phyloP scores from a whole-genome alignment of 2,329 filamentous ascomycete species.

The Setomelanomma holmii region DNA sequence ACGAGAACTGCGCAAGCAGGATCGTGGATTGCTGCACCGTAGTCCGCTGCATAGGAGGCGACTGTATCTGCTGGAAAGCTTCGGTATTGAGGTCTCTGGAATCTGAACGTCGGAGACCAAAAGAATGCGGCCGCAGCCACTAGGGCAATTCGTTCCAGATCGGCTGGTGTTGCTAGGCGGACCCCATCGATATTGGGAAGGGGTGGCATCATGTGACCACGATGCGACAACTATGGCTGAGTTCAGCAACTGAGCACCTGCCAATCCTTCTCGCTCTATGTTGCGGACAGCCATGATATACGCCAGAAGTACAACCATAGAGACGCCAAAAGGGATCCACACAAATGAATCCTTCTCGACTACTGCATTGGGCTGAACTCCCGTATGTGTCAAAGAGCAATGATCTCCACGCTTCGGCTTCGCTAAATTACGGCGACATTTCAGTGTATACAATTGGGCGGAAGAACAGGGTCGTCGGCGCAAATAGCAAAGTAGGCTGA shows the following conservation, averaged over 20 bases:
- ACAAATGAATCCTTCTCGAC: too few species aligned
- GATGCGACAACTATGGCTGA: background rate
- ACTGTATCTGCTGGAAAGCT: constrained; percentile 33
- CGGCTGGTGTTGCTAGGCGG: constrained; percentile 30
- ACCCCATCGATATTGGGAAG: constrained; percentile 24
- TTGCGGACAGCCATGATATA: background rate
- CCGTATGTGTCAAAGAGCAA: too few species aligned
- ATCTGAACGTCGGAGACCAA: constrained; percentile 38
- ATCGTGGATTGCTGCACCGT: constrained; percentile 20
- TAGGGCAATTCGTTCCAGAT: constrained; percentile 33
- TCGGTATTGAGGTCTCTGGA: constrained; percentile 30
- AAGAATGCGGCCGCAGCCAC: constrained; percentile 41
- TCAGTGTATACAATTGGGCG: constrained; percentile 1
- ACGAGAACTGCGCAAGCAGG: constrained; percentile 23
- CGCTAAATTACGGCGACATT: background rate
- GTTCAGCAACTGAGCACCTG: background rate
- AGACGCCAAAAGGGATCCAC: too few species aligned
- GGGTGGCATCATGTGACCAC: constrained; percentile 13
- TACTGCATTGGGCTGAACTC: too few species aligned
- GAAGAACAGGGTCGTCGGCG: background rate
- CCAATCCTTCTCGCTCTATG: background rate
- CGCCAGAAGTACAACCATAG: background rate
- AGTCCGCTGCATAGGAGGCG: constrained; percentile 24
- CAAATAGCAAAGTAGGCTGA: background rate
- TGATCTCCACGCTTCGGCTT: too few species aligned